A percentile compares a stretch with the other conserved stretches of the same genome.
These are phyloP conservation scores for Phytopythium vexans DNA, from an alignment of 352 stramenopile genomes.

Conservation along the genomic window DNA sequence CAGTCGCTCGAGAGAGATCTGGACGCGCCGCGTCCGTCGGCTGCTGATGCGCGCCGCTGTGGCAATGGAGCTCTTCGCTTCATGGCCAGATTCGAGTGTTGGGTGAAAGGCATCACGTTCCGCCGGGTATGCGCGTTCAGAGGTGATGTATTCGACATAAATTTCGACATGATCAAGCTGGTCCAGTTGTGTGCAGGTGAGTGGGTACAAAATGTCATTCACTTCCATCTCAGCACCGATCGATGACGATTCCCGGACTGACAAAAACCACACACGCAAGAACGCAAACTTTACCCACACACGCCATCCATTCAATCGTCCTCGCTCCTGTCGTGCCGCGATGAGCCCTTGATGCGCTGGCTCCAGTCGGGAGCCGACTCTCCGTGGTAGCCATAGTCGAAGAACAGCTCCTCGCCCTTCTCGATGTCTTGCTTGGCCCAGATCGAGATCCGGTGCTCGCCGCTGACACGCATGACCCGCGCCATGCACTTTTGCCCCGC, in stretches of 20 bases:
- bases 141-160: too few species aligned
- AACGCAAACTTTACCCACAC: not conserved
- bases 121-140: too few species aligned
- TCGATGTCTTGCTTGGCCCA: constrained; percentile 89
- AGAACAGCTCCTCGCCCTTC: constrained; percentile 71
- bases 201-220: too few species aligned
- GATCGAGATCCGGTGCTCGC: constrained; percentile 89
- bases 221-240: too few species aligned
- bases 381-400: constrained; percentile 67
- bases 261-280: not conserved
- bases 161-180: too few species aligned
- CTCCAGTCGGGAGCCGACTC: constrained; percentile 65
- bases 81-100: too few species aligned
- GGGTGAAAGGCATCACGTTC: too few species aligned
- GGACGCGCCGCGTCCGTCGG: too few species aligned
- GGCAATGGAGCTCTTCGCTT: not conserved
- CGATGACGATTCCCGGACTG: too few species aligned
- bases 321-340: constrained; percentile 19
- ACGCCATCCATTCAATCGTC: constrained; percentile 3
- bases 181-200: too few species aligned
- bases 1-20: not conserved
- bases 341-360: constrained; percentile 40
- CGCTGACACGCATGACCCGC: constrained; percentile 78
- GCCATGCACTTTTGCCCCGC: constrained; percentile 75
- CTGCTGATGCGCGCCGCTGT: too few species aligned